phyloP scores from a whole-genome alignment of 305 asterid genomes.

The Caryopteris hybrid region DNA sequence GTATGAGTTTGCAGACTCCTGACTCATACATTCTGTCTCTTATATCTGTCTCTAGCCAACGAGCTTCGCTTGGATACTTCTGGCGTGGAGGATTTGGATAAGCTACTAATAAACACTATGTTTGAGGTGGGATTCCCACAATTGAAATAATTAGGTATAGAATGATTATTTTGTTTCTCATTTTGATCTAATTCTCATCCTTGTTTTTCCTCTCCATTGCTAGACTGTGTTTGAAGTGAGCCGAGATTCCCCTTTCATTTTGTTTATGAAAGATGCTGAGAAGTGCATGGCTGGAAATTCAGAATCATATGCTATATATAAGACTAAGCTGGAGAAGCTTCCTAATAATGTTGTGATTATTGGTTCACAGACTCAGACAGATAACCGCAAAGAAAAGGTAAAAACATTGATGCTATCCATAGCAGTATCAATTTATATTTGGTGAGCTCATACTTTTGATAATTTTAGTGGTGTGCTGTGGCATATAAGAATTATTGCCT shows the following conservation, averaged over 20 bases:
- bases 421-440: not conserved
- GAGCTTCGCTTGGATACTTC: conserved; percentile 70
- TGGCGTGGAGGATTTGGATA: conserved; percentile 68
- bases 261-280: conserved; percentile 91
- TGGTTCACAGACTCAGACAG: conserved; percentile 65
- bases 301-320: conserved; percentile 57
- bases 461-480: conserved; percentile 13
- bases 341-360: conserved; percentile 70
- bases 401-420: conserved; percentile 11
- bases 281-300: conserved; percentile 74
- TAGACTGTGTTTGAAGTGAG: conserved; percentile 72
- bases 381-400: conserved; percentile 76
- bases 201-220: conserved; percentile 14
- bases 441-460: not conserved
- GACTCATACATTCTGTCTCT: conserved; percentile 12
- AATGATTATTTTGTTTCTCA: not conserved
- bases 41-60: conserved; percentile 35
- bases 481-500: not conserved
- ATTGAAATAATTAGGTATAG: conserved; percentile 15
- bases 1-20: conserved; percentile 9
- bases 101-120: conserved; percentile 57
- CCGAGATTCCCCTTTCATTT: conserved; percentile 70
- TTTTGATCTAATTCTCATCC: conserved; percentile 15
- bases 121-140: conserved; percentile 59
- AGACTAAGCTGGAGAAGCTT: conserved; percentile 67